Evolutionary conservation across 164 flowering plant genomes (phyloP).

Genomic region (Berberis vulgaris): DNA sequence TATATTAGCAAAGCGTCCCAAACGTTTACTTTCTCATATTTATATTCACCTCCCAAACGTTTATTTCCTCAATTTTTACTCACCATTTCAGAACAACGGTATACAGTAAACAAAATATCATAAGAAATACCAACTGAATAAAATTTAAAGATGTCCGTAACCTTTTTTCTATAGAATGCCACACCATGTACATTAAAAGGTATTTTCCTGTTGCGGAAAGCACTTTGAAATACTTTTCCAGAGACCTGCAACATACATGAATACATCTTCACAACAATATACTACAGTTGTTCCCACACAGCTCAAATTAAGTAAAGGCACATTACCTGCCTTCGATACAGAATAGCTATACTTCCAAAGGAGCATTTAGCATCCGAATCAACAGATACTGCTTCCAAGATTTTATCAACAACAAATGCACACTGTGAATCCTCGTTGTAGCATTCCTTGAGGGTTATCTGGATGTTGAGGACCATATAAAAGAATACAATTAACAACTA

Average conservation of each 20-base stretch:
- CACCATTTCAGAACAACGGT: background rate
- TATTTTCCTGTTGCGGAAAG: constrained; percentile 73
- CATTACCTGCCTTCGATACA: constrained; percentile 87
- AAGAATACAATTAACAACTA: constrained; percentile 1
- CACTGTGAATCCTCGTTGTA: constrained; percentile 84
- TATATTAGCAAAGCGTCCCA: too few species aligned
- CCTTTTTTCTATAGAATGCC: constrained; percentile 97
- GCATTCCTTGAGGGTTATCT: constrained; percentile 82
- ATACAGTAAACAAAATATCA: background rate
- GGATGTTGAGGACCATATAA: constrained; percentile 9
- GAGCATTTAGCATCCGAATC: constrained; percentile 32
- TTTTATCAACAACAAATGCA: constrained; percentile 83
- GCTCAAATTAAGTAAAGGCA: background rate
- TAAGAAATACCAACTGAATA: background rate
- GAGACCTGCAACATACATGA: constrained; percentile 43
- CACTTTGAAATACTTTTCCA: constrained; percentile 72
- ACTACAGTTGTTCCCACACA: too few species aligned
- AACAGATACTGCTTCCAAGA: constrained; percentile 47
- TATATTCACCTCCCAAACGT: too few species aligned
- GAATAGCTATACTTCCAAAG: constrained; percentile 71
- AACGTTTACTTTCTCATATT: too few species aligned
- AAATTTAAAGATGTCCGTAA: constrained; percentile 10
- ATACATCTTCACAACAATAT: background rate
- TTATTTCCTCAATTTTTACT: too few species aligned
- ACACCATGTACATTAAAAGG: constrained; percentile 93